Base-by-base conservation (phyloP, 2,329 filamentous ascomycete genomes). In the Botrytis cinerea region DNA sequence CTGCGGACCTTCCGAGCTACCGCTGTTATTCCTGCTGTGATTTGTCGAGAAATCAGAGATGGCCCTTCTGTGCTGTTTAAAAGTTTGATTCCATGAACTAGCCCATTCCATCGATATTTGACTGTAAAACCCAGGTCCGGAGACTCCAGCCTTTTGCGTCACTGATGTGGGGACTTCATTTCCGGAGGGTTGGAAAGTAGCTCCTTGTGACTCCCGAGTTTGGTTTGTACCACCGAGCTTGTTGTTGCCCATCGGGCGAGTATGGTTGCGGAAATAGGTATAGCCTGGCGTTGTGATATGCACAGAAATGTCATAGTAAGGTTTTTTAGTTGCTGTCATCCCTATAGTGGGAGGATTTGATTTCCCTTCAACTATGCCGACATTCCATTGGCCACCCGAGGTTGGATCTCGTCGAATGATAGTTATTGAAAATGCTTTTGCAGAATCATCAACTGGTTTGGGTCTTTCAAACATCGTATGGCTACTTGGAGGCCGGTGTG, bases 381-480 rank as follows among this genome's bases (percentile, higher is more conserved):
- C 87, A 79, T 94, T 94, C 91, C 92, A 94, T 81, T 94, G 92
- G 72, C 85, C 86, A 12, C 89, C 89, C 14, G 90, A 88, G 35
- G 87, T 85, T 1, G 91, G 91, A 80, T 94, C 91, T 76, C 92
- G 88, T n/a, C 92, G 90, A 78, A 94, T 93, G 22, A 95, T 81
- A 0, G 89, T 82, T 73, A 82, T 79, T 16, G 78, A 80, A 71
- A 81, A 81, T 18, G 72, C 60, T 25, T 76, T 74, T 6, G 35
- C 38, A 22, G 59, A 22, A 43, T 61, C 46, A 40, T 71, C 38
- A 8, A 38, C 64, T 51, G 68, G 66, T 48, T 48, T 62, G 45
- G 73, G 63, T 54, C 20, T 71, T 61, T 75, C 67, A 62, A 62
- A 70, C 22, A 61, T 72, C 35, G 71, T 43, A 48, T 69, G 63